Evolutionary conservation across 140 eudicot species (phyloP).

Genomic region (Anethum foeniculum): DNA sequence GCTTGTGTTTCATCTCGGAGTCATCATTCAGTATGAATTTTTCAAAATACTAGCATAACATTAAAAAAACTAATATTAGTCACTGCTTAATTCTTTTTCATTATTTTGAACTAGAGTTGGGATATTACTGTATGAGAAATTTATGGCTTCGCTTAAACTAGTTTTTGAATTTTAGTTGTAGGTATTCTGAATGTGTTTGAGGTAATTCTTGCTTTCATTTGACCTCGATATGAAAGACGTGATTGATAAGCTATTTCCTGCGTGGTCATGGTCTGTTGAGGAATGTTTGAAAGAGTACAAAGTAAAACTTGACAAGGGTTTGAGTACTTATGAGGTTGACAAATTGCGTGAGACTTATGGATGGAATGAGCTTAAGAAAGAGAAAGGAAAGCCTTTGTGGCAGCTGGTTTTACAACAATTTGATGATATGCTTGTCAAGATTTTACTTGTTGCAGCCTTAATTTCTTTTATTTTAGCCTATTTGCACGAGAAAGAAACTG

Average conservation of each 20-base stretch:
- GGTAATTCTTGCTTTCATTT: background rate
- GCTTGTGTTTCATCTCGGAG: too few relatives aligned
- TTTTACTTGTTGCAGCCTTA: constrained; percentile 68
- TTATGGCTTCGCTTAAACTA: background rate
- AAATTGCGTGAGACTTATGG: constrained; percentile 44
- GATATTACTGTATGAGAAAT: background rate
- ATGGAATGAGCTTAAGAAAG: constrained; percentile 54
- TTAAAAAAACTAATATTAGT: too few relatives aligned
- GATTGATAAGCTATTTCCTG: constrained; percentile 48
- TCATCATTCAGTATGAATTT: too few relatives aligned
- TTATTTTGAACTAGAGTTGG: background rate
- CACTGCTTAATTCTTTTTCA: background rate
- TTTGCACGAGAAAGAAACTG: constrained; percentile 46
- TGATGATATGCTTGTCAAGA: constrained; percentile 74
- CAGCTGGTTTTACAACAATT: constrained; percentile 60
- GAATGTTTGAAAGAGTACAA: constrained; percentile 65
- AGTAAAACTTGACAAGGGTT: constrained; percentile 69
- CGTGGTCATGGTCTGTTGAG: constrained; percentile 76
- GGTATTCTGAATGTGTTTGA: constrained; percentile 10
- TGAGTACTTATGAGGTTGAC: constrained; percentile 59
- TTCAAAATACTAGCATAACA: too few relatives aligned
- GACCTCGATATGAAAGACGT: constrained; percentile 18
- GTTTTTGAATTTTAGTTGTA: constrained; percentile 8
- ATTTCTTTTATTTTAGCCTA: constrained; percentile 65
- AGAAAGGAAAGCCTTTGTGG: constrained; percentile 61